Evolutionary conservation across 179 eudicot species (phyloP), one percentile per base, ranked within the genome.

Genomic region (Heliamphora pulchella): DNA sequence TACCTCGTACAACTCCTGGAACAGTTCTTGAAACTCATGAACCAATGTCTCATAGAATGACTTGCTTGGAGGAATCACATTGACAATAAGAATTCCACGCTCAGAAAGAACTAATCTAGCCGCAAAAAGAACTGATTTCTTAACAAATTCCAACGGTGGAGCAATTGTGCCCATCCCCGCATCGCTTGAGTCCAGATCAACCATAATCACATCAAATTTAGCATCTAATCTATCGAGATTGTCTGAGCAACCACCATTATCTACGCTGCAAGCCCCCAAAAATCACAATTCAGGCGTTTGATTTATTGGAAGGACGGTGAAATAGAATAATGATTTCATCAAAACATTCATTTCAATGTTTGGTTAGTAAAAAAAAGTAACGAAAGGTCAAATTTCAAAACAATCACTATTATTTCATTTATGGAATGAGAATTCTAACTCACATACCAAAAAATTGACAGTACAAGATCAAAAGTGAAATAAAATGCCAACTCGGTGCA

Each of bases 141-240:
- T 73, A 11, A 90, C 80, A 82, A 91, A 95, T 83, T 91, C 95
- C 81, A 85, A 48, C 0, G 94, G 84, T 0, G 97, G 98, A 20
- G 97, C 95, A 67, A 86, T 87, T 18, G 80, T 71, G 4, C 94
- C 92, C 73, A 76, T 64, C 69, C 71, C 78, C 22, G 82, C 84
- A 84, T 95, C 94, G 80, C 81, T 84, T 15, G 98, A 89, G 83
- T 93, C 98, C 90, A 95, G 82, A 84, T 95, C 98, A 81, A 95
- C 92, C 96, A 95, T 91, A 55, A 93, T 79, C 63, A 87, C 91
- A 83, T 91, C 91, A 87, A 91, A 91, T 71, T 80, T 83, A 75
- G 55, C 57, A 78, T 80, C 76, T 14, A 79, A 84, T 46, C 4
- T 62, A 65, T 81, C 86, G 75, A 78, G 8, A n/a, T 41, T 18